phyloP scores from a whole-genome alignment of 2,329 filamentous ascomycete species.

The Helotiales sp. region DNA sequence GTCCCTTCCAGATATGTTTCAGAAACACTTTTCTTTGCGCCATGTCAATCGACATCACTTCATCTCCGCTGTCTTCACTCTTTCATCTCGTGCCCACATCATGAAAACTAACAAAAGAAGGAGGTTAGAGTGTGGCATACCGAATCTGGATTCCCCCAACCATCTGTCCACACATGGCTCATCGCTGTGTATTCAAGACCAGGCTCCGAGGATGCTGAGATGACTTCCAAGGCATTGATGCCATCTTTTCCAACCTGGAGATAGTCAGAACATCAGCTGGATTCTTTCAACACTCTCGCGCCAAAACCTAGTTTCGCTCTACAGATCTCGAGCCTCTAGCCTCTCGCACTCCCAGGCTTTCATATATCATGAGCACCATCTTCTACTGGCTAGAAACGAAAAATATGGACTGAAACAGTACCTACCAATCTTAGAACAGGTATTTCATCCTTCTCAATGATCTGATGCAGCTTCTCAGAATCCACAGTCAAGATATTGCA shows the following conservation, averaged over 20 bases:
- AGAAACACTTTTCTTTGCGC: not conserved
- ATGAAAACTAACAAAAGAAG: not conserved
- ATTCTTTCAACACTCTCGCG: no score
- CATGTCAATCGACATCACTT: no score
- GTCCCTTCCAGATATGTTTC: no score
- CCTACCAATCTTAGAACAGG: slow-evolving; percentile 8
- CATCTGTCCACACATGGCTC: slow-evolving; percentile 16
- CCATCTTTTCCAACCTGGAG: not conserved
- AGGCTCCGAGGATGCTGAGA: not conserved
- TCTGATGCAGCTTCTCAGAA: not conserved
- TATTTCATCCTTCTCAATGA: slow-evolving; percentile 10
- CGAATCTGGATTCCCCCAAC: slow-evolving; percentile 11
- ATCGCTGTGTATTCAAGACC: slow-evolving; percentile 14
- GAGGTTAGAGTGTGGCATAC: not conserved
- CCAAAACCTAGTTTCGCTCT: no score
- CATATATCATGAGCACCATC: no score
- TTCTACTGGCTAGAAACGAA: no score
- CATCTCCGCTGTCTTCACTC: not conserved
- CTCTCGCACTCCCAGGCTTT: no score
- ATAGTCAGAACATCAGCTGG: no score
- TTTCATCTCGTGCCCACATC: not conserved
- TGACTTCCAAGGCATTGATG: not conserved
- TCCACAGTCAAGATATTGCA: slow-evolving; percentile 4
- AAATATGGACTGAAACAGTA: no score
- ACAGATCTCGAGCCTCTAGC: no score